Evolutionary conservation across 768 basidiomycete species (phyloP).

Genomic region (Leccinum broughii): DNA sequence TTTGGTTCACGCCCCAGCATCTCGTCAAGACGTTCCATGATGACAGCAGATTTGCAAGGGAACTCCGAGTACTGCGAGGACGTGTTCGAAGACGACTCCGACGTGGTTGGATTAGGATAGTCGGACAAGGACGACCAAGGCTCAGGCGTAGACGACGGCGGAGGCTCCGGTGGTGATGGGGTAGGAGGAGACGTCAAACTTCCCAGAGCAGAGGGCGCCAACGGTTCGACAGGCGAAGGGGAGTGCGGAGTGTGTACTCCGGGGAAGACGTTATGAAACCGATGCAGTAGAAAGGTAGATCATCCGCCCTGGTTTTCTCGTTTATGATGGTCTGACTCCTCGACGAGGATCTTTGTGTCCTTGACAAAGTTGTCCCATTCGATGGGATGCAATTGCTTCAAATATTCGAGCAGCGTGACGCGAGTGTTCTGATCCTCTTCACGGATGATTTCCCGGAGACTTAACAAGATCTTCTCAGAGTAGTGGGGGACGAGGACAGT

Average conservation of each 20-base stretch:
- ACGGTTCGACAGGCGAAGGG: constrained; percentile 22
- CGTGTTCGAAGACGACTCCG: constrained; percentile 73
- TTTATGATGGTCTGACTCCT: constrained; percentile 72
- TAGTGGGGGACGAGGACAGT: constrained; percentile 99
- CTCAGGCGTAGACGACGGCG: constrained; percentile 70
- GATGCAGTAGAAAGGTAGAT: constrained; percentile 98
- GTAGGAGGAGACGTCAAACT: constrained; percentile 40
- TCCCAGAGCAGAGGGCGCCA: constrained; percentile 22
- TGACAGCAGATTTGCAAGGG: constrained; percentile 47
- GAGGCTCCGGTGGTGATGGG: constrained; percentile 54
- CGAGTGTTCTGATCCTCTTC: constrained; percentile 97
- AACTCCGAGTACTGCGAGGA: constrained; percentile 64
- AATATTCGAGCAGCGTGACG: constrained; percentile 94
- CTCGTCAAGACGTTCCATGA: constrained; percentile 73
- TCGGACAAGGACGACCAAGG: constrained; percentile 76
- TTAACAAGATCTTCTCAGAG: constrained; percentile 97
- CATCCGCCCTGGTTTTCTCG: constrained; percentile 86
- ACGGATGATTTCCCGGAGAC: constrained; percentile 95
- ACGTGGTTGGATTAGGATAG: constrained; percentile 67
- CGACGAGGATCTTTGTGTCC: constrained; percentile 98
- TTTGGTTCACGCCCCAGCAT: constrained; percentile 62
- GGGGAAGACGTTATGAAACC: constrained; percentile 99
- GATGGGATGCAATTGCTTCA: constrained; percentile 97
- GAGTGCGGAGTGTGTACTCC: constrained; percentile 95
- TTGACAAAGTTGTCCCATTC: constrained; percentile 99